Conservation (phyloP, 176 grass and related monocot genomes). For the Luzula sylvatica region DNA sequence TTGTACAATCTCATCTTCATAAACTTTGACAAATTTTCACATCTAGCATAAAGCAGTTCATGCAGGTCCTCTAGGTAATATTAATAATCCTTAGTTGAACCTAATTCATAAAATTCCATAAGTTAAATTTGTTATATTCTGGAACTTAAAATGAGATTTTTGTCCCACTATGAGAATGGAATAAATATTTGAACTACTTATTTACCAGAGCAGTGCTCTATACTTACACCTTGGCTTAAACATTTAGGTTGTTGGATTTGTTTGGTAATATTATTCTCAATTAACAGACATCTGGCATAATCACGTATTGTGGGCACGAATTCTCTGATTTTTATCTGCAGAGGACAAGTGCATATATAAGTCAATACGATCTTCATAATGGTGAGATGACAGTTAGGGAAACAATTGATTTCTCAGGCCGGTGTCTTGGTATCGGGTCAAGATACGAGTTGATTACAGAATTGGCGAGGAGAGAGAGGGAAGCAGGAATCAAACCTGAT, state of each 20-base stretch:
- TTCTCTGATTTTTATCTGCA: conserved; percentile 54
- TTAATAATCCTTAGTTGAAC: neutral
- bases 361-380: conserved; percentile 65
- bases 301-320: conserved; percentile 41
- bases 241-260: neutral
- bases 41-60: conserved; percentile 46
- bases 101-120: neutral
- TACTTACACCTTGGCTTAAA: too few relatives aligned
- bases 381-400: conserved; percentile 67
- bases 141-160: neutral
- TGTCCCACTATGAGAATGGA: neutral
- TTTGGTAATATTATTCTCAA: too few relatives aligned
- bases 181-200: neutral
- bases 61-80: neutral
- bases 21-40: too few relatives aligned
- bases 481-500: conserved; percentile 39
- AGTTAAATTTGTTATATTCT: neutral
- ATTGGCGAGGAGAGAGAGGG: conserved; percentile 40
- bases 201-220: too few relatives aligned
- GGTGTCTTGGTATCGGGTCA: conserved; percentile 58
- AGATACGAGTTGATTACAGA: conserved; percentile 55
- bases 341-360: conserved; percentile 72
- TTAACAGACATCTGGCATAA: conserved; percentile 39
- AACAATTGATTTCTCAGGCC: conserved; percentile 60
- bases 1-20: too few relatives aligned